Conservation (phyloP, 441 rosid genomes). For the Metrosideros polymorpha region DNA sequence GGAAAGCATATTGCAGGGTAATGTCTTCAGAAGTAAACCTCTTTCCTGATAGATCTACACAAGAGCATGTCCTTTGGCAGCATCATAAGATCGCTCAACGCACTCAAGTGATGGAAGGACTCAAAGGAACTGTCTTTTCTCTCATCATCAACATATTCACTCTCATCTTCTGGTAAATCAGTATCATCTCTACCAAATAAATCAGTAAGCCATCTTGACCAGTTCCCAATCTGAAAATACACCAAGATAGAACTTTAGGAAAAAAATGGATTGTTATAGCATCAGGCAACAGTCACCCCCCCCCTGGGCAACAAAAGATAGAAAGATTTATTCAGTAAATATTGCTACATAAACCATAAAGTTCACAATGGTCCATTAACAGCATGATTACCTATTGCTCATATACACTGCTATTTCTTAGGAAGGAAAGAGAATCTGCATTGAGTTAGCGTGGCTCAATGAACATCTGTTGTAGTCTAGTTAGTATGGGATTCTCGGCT, state of each 20-base stretch:
- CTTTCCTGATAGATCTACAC: conserved; percentile 60
- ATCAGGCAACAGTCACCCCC: neutral
- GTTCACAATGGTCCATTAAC: neutral
- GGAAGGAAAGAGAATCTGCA: neutral
- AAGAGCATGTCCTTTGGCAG: conserved; percentile 96
- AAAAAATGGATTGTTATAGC: neutral
- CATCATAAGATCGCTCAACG: conserved; percentile 97
- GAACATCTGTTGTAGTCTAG: neutral
- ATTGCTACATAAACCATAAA: neutral
- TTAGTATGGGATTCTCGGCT: neutral
- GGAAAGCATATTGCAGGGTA: neutral
- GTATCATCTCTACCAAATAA: conserved; percentile 74
- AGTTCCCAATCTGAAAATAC: conserved; percentile 75
- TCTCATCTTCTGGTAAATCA: conserved; percentile 29
- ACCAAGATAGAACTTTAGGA: neutral
- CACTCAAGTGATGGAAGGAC: conserved; percentile 76
- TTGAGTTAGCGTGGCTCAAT: neutral
- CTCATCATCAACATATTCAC: conserved; percentile 24
- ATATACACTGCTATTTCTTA: neutral
- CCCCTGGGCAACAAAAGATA: neutral
- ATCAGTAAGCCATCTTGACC: conserved; percentile 96
- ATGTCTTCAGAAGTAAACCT: conserved; percentile 31
- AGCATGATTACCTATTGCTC: neutral
- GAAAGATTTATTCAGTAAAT: neutral
- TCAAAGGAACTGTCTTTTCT: conserved; percentile 44